Conservation (phyloP, 1,139 yeast genomes). For the Kodamaea alishanica region DNA sequence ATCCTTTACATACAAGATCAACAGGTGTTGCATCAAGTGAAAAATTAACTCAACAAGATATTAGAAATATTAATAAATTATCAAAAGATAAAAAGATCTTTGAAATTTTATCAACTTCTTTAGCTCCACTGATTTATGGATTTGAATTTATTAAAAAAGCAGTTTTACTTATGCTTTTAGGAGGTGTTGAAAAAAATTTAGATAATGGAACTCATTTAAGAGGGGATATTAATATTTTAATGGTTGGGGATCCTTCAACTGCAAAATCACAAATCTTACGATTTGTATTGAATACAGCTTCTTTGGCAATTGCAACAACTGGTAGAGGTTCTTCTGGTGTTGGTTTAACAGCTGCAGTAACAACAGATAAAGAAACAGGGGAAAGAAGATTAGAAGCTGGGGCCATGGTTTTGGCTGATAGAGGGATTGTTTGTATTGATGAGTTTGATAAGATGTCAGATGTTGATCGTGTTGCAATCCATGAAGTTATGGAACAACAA, state of each 20-base stretch:
- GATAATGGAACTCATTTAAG: slow-evolving; percentile 95
- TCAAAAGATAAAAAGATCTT: slow-evolving; percentile 66
- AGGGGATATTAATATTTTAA: slow-evolving; percentile 91
- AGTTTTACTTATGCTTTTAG: slow-evolving; percentile 81
- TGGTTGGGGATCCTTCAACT: slow-evolving; percentile 99
- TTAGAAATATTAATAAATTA: slow-evolving; percentile 79
- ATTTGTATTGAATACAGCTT: slow-evolving; percentile 90
- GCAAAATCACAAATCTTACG: slow-evolving; percentile 95
- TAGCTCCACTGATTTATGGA: slow-evolving; percentile 96
- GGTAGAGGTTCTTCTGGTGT: slow-evolving; percentile 99
- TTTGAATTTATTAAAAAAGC: slow-evolving; percentile 90
- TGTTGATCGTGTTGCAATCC: slow-evolving; percentile 94
- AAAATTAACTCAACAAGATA: slow-evolving; percentile 74
- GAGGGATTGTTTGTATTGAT: slow-evolving; percentile 97
- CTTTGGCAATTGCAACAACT: slow-evolving; percentile 95
- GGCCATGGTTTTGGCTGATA: slow-evolving; percentile 97
- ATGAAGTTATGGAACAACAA: slow-evolving; percentile 99
- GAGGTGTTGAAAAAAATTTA: slow-evolving; percentile 92
- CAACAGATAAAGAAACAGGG: slow-evolving; percentile 94
- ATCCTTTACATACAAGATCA: slow-evolving; percentile 82
- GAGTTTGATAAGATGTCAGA: slow-evolving; percentile 98
- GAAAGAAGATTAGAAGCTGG: slow-evolving; percentile 97
- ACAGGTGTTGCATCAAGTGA: slow-evolving; percentile 81
- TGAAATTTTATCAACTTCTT: slow-evolving; percentile 74
- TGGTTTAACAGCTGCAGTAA: slow-evolving; percentile 98